Evolutionary conservation across 192 early-diverging fungal genomes (phyloP), one percentile per base, ranked within the genome.

Genomic region (Podila horticola): DNA sequence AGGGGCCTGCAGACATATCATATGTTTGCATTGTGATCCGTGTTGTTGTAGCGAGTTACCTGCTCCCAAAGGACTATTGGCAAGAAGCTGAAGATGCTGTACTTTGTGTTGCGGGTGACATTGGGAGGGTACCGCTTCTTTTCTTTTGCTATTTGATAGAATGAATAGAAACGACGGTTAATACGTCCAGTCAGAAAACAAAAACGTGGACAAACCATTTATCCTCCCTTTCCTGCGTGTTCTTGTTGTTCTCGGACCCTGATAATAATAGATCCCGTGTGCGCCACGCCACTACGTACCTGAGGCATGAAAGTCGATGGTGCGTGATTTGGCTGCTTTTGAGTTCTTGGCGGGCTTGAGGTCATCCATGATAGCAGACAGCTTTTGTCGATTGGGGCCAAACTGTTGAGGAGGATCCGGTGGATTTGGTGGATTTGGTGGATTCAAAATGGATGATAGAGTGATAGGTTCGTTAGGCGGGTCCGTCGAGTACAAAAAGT

Each of bases 81-180:
- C 45, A 96, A 66, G 64, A 96, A 96, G 17, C 90, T 94, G 30
- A 95, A 72, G 11, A 94, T 64, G 76, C 89, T 95, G 84, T 96
- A 96, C 82, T 94, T 94, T 79, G 97, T 95, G 84, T 97, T 97
- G 58, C 90, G 85, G 12, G 97, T 89, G 36, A 94, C 88, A 84
- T 99, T 99, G 5, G 91, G 90, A 24, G 94, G 79, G 74, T 86
- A 94, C 74, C 87, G 86, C 29, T 85, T 84, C 71, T 87, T 88
- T 62, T 81, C 67, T 64, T 86, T 85, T 51, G 83, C 85, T 90
- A 79, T 26, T 34, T 12, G 20, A 0, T 22, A 4, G 41, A 45
- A 15, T 19, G 33, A n/a, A 62, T 9, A 64, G 12, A 66, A 71
- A 73, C 36, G 63, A 28, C 48, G 33, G 62, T 63, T 17, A 50